Conservation (phyloP, 129 eudicot genomes). For the Helichrysum umbraculigerum region DNA sequence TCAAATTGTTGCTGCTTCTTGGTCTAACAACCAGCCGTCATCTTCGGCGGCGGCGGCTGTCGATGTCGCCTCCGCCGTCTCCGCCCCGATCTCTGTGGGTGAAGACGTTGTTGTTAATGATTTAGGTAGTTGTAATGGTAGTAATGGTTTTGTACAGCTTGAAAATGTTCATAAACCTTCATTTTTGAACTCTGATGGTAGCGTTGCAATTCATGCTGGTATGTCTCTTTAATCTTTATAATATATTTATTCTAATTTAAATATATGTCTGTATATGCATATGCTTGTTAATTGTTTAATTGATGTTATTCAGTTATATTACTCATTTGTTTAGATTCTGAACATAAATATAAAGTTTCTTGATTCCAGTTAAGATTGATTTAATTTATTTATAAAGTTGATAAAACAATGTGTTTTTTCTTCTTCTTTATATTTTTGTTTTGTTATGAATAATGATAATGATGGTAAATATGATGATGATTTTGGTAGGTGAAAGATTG, state of each 20-base stretch:
- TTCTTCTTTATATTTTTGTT: no score
- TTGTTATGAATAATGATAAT: not conserved
- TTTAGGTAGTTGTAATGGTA: conserved; percentile 27
- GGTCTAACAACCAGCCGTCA: conserved; percentile 65
- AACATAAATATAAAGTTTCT: no score
- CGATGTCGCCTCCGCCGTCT: conserved; percentile 53
- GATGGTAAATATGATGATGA: not conserved
- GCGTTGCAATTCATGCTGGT: conserved; percentile 98
- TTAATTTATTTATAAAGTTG: no score
- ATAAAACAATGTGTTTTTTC: not conserved
- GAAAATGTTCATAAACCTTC: conserved; percentile 40
- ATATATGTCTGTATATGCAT: not conserved
- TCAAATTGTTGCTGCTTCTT: conserved; percentile 90
- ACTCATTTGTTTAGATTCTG: not conserved
- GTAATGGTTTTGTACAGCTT: conserved; percentile 45
- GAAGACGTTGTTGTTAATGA: conserved; percentile 10
- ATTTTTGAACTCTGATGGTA: conserved; percentile 75
- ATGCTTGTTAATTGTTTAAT: not conserved
- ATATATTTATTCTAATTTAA: not conserved
- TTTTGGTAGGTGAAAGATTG: conserved; percentile 74
- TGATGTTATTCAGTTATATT: not conserved
- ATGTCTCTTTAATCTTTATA: not conserved
- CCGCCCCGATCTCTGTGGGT: conserved; percentile 43
- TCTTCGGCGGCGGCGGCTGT: conserved; percentile 59
- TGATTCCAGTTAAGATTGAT: no score